These are phyloP conservation scores for Polyporus arcularius DNA, from an alignment of 768 basidiomycete species.

Conservation along the genomic window DNA sequence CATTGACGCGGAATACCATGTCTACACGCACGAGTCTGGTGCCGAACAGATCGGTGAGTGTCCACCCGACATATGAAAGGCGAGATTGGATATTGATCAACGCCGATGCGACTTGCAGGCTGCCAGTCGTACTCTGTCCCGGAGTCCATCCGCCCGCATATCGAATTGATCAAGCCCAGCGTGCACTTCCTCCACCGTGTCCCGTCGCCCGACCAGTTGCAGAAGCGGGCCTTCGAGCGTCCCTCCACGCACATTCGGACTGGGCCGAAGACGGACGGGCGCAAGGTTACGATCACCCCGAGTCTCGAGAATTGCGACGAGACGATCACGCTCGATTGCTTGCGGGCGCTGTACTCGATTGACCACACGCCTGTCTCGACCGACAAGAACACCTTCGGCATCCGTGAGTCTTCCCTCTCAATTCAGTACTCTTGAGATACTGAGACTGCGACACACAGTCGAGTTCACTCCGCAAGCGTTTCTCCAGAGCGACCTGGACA, in stretches of 20 bases:
- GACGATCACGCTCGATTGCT: constrained; percentile 32
- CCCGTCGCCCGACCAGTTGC: constrained; percentile 32
- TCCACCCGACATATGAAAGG: too few species aligned
- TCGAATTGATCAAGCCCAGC: constrained; percentile 72
- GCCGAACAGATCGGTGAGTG: constrained; percentile 48
- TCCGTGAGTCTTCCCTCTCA: constrained; percentile 23
- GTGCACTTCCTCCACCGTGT: constrained; percentile 53
- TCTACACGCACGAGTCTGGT: constrained; percentile 57
- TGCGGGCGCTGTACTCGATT: constrained; percentile 34
- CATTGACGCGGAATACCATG: constrained; percentile 50
- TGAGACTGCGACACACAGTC: constrained; percentile 28
- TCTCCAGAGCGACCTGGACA: constrained; percentile 43
- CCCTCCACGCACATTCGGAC: constrained; percentile 6
- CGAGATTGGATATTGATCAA: not conserved
- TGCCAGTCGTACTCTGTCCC: constrained; percentile 69
- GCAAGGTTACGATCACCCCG: constrained; percentile 20
- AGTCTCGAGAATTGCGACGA: constrained; percentile 29
- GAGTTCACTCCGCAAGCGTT: constrained; percentile 47
- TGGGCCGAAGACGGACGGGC: constrained; percentile 16
- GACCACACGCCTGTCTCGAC: constrained; percentile 26
- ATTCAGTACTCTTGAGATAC: not conserved
- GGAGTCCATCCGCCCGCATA: constrained; percentile 51
- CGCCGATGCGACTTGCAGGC: constrained; percentile 30
- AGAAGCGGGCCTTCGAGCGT: constrained; percentile 36
- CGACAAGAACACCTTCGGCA: constrained; percentile 32